phyloP scores from a whole-genome alignment of 139 green algal species.

The Limnomonas spitsbergensis region DNA sequence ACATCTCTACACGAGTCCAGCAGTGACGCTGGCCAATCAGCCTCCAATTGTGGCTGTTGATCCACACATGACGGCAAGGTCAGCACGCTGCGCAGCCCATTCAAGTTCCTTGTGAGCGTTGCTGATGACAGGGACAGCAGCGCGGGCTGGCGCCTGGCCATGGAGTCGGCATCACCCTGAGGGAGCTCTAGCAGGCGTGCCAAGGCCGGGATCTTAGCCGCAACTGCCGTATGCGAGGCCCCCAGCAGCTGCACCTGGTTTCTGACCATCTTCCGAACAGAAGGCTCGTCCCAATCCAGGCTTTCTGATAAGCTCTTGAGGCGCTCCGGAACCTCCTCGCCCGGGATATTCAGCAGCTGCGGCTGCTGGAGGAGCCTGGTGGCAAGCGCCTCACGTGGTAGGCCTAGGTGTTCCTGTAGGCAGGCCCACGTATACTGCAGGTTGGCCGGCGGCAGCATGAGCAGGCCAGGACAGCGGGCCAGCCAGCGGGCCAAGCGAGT shows the following conservation, averaged over 20 bases:
- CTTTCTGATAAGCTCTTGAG: neutral
- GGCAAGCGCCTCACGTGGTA: neutral
- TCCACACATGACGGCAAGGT: neutral
- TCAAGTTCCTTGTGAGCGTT: neutral
- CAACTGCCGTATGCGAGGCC: neutral
- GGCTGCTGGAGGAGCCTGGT: constrained; percentile 5
- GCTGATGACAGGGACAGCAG: constrained; percentile 1
- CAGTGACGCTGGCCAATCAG: neutral
- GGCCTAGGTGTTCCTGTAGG: neutral
- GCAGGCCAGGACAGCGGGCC: neutral
- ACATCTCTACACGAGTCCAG: neutral
- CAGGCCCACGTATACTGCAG: neutral
- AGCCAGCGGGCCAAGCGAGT: neutral
- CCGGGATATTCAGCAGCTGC: neutral
- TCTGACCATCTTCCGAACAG: neutral
- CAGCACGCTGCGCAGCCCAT: neutral
- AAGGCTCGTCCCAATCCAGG: neutral
- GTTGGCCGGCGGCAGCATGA: neutral
- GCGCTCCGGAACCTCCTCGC: neutral
- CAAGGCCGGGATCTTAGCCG: neutral
- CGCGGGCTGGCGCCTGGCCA: neutral
- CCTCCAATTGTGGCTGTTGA: neutral
- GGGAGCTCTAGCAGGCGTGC: neutral
- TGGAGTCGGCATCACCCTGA: neutral
- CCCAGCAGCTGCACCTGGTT: constrained; percentile 12